Evolutionary conservation across 495 filamentous ascomycete genomes (phyloP).

Genomic region (Tricharina praecox): DNA sequence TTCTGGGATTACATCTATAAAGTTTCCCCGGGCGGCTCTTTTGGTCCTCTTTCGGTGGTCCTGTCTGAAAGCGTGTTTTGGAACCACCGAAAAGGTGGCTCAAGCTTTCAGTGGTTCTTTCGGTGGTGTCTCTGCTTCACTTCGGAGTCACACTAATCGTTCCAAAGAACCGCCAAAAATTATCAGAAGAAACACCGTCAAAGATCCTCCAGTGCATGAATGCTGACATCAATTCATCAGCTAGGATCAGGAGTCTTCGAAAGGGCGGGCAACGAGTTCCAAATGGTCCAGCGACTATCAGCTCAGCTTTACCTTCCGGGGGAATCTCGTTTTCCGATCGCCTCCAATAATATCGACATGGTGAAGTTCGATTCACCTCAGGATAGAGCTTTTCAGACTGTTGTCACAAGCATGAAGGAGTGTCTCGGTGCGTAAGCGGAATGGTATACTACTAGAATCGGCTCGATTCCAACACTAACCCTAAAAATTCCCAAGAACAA

Average conservation of each 20-base stretch:
- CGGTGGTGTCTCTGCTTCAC: neutral
- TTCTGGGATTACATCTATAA: slow-evolving; percentile 12
- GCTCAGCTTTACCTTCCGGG: slow-evolving; percentile 9
- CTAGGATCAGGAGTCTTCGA: neutral
- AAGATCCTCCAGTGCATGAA: neutral
- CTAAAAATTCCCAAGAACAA: neutral
- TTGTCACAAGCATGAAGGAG: slow-evolving; percentile 2
- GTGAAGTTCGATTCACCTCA: slow-evolving; percentile 8
- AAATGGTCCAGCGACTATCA: slow-evolving; percentile 9
- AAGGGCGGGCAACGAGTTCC: neutral
- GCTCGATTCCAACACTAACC: neutral
- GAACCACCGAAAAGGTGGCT: too few relatives aligned
- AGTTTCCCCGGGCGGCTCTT: neutral
- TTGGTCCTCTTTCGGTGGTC: neutral
- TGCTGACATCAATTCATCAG: neutral
- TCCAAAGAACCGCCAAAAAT: neutral
- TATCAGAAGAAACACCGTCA: neutral
- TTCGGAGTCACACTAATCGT: neutral
- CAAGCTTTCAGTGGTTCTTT: neutral
- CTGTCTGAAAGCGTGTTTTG: neutral
- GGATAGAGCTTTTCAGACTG: slow-evolving; percentile 6
- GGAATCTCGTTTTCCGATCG: slow-evolving; percentile 7
- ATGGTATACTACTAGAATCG: slow-evolving; percentile 1
- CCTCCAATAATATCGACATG: slow-evolving; percentile 10
- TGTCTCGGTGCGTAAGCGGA: slow-evolving; percentile 7